Percentiles rank a stretch among this genome's conserved stretches.
Evolutionary conservation across 1,139 yeast genomes (phyloP).

Genomic region (Sugiyamaella castrensis): DNA sequence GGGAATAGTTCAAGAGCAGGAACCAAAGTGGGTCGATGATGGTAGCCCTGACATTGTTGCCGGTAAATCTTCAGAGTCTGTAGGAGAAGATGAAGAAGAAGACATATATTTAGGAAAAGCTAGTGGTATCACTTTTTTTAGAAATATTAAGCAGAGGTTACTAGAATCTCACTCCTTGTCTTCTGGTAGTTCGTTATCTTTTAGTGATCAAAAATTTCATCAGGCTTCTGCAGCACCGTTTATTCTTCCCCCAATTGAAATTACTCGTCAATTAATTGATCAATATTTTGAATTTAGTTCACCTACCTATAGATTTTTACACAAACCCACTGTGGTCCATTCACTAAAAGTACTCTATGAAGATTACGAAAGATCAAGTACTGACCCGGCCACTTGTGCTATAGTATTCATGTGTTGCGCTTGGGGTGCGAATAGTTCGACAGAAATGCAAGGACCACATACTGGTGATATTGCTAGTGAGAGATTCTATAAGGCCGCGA

Average conservation of each 20-base stretch:
- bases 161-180: conserved; percentile 1
- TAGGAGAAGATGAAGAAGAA: conserved; percentile 2
- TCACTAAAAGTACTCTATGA: conserved; percentile 3
- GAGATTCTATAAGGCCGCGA: conserved; percentile 11
- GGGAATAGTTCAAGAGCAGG: neutral
- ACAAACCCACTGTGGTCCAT: conserved; percentile 9
- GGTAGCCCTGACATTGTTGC: no score
- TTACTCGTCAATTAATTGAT: conserved; percentile 5
- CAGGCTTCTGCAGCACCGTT: conserved; percentile 1
- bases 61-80: neutral
- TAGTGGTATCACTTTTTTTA: conserved; percentile 9
- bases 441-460: conserved; percentile 8
- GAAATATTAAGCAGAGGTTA: conserved; percentile 5
- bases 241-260: conserved; percentile 3
- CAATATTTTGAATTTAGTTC: conserved; percentile 13
- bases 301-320: conserved; percentile 12
- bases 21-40: no score
- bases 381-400: conserved; percentile 8
- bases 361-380: conserved; percentile 2
- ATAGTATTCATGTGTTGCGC: conserved; percentile 13
- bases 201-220: conserved; percentile 6
- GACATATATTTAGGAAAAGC: conserved; percentile 7
- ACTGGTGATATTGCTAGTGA: conserved; percentile 9
- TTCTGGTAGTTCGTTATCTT: neutral
- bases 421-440: conserved; percentile 11